Conservation (phyloP, 176 grass and related monocot species). For the Areca catechu region DNA sequence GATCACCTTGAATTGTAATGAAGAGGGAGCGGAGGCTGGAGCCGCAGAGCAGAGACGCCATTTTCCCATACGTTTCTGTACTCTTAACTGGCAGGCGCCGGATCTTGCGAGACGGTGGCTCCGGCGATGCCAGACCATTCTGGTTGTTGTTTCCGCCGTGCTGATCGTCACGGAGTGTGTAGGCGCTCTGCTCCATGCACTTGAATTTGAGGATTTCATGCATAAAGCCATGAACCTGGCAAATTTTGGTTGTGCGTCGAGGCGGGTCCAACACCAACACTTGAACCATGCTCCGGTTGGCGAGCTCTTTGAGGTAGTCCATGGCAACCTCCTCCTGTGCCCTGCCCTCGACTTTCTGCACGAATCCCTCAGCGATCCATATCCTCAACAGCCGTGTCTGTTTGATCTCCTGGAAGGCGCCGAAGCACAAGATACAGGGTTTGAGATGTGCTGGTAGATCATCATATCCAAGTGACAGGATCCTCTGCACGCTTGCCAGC, state of each 20-base stretch:
- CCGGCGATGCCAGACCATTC: no score
- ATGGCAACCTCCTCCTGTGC: slow-evolving; percentile 14
- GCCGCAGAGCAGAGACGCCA: no score
- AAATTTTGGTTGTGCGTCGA: not conserved
- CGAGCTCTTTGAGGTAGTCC: slow-evolving; percentile 32
- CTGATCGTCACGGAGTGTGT: not conserved
- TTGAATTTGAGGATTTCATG: slow-evolving; percentile 24
- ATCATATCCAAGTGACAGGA: slow-evolving; percentile 27
- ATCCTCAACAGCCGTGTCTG: slow-evolving; percentile 1
- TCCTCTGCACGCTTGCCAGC: slow-evolving; percentile 1
- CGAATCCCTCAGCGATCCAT: slow-evolving; percentile 41
- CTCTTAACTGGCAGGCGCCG: no score
- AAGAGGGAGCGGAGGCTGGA: no score
- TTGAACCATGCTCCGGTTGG: slow-evolving; percentile 32
- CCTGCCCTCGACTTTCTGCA: not conserved
- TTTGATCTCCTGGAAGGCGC: slow-evolving; percentile 11
- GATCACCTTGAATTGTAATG: no score
- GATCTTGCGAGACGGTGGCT: no score
- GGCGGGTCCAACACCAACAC: not conserved
- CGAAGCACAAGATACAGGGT: slow-evolving; percentile 26
- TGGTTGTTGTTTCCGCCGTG: no score
- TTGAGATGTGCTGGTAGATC: slow-evolving; percentile 35
- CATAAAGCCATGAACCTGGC: slow-evolving; percentile 33
- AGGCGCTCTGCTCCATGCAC: slow-evolving; percentile 28
- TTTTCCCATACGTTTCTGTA: fast-evolving